phyloP scores from a whole-genome alignment of 805 yeast species.

The Saturnispora diversa region DNA sequence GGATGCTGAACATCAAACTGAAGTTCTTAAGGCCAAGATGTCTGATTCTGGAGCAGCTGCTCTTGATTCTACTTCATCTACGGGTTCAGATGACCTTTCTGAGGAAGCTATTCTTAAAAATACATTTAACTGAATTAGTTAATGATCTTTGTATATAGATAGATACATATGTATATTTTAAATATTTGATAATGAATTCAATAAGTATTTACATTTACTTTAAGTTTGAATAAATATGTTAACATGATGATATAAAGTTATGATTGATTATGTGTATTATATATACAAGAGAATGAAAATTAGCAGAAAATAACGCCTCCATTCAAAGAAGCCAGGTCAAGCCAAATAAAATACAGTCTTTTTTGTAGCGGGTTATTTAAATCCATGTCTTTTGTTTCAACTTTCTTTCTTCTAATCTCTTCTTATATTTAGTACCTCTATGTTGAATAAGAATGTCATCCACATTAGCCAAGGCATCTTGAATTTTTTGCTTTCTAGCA shows the following conservation, averaged over 20 bases:
- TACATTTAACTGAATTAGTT: slow-evolving; percentile 13
- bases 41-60: slow-evolving; percentile 24
- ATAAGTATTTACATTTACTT: slow-evolving; percentile 2
- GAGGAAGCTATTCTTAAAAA: slow-evolving; percentile 23
- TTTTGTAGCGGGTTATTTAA: no score
- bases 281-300: not conserved
- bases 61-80: slow-evolving; percentile 18
- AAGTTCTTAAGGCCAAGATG: slow-evolving; percentile 40
- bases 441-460: slow-evolving; percentile 61
- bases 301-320: no score
- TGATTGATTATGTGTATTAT: no score
- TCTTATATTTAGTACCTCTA: slow-evolving; percentile 46
- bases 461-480: slow-evolving; percentile 55
- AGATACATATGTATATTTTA: slow-evolving; percentile 1
- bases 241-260: no score
- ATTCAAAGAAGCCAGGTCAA: no score
- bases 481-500: slow-evolving; percentile 51
- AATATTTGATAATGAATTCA: slow-evolving; percentile 13
- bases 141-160: not conserved
- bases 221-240: slow-evolving; percentile 1
- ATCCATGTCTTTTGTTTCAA: slow-evolving; percentile 32
- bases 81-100: no score
- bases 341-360: no score
- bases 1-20: slow-evolving; percentile 60
- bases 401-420: slow-evolving; percentile 37